Evolutionary conservation across 2,329 filamentous ascomycete genomes (phyloP), one percentile per base, ranked within the genome.

Genomic region (Fusarium sp.): DNA sequence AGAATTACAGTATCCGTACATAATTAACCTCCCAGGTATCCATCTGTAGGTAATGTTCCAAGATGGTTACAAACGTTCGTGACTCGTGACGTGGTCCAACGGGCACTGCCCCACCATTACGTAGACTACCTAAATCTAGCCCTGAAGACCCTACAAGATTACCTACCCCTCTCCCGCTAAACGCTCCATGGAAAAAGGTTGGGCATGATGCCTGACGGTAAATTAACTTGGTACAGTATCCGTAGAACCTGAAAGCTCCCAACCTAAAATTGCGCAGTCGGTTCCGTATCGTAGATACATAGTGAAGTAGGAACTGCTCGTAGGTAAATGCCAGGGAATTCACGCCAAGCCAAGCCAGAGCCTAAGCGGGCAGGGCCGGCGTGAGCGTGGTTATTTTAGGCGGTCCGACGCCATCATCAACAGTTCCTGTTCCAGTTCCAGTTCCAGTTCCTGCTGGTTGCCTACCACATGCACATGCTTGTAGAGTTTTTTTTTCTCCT

Each of bases 41-140:
- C n/a, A n/a, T n/a, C n/a, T n/a, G n/a, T n/a, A n/a, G n/a, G n/a
- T 28, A 28, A 28, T 28, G 26, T 32, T 14, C 14, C 28, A 15
- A 32, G 28, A 15, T 32, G 28, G 11, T 10, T 36, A 17, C 10
- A 17, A n/a, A 36, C 17, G 34, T 17, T 17, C 3, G 6, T 34
- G 34, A n/a, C 17, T 36, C 34, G 34, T 44, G 42, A 44, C 24
- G 42, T 44, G 42, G 24, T 14, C 30, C 15, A 38, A 36, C 34
- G 8, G 7, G 24, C 71, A 75, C 71, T 73, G 77, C 77, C 77
- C 77, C 77, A 74, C 77, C 76, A 78, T 78, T 78, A 78, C 76
- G 77, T 77, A 75, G 49, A 46, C 43, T 9, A 19, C 36, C 26
- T 28, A 34, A 34, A 34, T 34, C 30, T 11, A 36, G 34, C 34